Conservation (phyloP, 257 asterid species). For the Echium plantagineum region DNA sequence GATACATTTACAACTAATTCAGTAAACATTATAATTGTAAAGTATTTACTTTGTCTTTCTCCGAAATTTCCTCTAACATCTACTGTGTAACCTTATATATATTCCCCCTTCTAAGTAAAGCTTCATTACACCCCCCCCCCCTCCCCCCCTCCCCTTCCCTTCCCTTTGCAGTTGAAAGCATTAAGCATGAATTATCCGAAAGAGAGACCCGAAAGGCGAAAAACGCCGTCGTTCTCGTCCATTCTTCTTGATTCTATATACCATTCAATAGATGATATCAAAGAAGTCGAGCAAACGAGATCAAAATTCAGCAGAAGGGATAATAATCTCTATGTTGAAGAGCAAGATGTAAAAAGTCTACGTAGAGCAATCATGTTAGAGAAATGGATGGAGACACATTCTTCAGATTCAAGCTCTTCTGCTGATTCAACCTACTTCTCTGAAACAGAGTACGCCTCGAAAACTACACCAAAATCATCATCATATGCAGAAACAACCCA, state of each 20-base stretch:
- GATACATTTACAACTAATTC: too few relatives aligned
- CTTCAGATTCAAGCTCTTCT: conserved; percentile 13
- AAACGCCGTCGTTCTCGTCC: conserved; percentile 66
- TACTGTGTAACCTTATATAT: too few relatives aligned
- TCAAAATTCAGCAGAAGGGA: conserved; percentile 13
- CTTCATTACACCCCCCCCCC: background rate
- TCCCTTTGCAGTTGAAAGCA: too few relatives aligned
- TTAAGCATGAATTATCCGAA: conserved; percentile 14
- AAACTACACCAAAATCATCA: conserved; percentile 30
- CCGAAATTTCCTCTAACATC: too few relatives aligned
- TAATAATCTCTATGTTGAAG: conserved; percentile 20
- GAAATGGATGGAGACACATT: conserved; percentile 63
- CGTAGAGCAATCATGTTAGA: conserved; percentile 68
- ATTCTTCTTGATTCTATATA: conserved; percentile 72
- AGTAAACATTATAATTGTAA: too few relatives aligned
- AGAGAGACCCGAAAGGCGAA: conserved; percentile 32
- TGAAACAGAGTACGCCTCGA: conserved; percentile 42
- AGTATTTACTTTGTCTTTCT: too few relatives aligned
- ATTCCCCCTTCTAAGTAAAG: background rate
- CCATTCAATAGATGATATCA: conserved; percentile 63
- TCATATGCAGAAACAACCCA: background rate
- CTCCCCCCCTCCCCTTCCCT: background rate
- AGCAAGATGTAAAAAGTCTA: conserved; percentile 52
- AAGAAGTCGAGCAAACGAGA: background rate
- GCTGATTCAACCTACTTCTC: conserved; percentile 47